A percentile compares a stretch with the other conserved stretches of the same genome.
These are phyloP conservation scores for thale cress (Arabidopsis thaliana) DNA, from an alignment of 345 rosid genomes.

Conservation along the genomic window TAIR10.1 NC_003074.8:22687001-22687500, in stretches of 20 bases:
- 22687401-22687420: constrained; percentile 26
- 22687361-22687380: not conserved
- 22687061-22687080: not conserved
- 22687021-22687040: constrained; percentile 1
- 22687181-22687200: not conserved
- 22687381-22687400: constrained; percentile 6
- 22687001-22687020: not conserved
- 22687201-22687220: not conserved
- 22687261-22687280: not conserved
- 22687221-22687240: too few relatives aligned
- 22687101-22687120: too few relatives aligned
- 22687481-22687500: constrained; percentile 37
- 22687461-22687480: constrained; percentile 39
- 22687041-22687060: not conserved
- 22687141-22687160: not conserved
- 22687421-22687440: constrained; percentile 27
- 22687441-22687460: not conserved
- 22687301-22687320: too few relatives aligned
- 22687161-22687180: not conserved
- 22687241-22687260: too few relatives aligned
- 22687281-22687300: too few relatives aligned
- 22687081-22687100: too few relatives aligned
- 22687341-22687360: not conserved
- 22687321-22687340: not conserved
- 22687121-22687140: too few relatives aligned